Base-by-base conservation (phyloP, 2,329 filamentous ascomycete genomes). In the Epichloe glyceriae region DNA sequence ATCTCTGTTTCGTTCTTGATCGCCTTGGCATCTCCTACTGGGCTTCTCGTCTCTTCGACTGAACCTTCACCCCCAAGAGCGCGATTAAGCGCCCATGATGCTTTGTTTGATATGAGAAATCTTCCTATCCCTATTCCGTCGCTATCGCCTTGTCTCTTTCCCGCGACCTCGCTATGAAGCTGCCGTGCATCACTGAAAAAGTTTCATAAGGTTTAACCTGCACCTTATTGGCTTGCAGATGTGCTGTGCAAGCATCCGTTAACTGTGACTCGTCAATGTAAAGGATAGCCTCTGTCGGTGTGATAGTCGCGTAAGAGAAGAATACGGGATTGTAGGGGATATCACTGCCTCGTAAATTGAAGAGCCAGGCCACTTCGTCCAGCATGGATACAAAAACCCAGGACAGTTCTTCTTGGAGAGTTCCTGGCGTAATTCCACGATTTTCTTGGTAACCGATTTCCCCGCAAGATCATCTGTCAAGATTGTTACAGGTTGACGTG, bases 311-410 rank as follows among this genome's bases (percentile, higher is more conserved):
- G 62, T 97, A 98, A 15, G 91, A 93, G 70, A 97, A 97, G 73
- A 98, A 97, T 47, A 98, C 93, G 0, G 93, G 93, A 64, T 98
- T 98, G 72, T 93, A 98, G 0, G 89, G 88, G 57, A 98, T 97
- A 64, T 97, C 93, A 65, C 78, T 93, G 59, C 93, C 93, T 58
- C 93, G 83, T 46, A 98, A 72, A 68, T 98, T 98, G 73, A 96
- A 96, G n/a, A 98, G 76, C 93, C 93, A 98, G 11, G 93, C 93
- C 60, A 96, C 82, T 68, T 98, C 93, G 61, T 98, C 93, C 42
- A 98, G 79, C 83, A 94, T 90, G 5, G 90, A 96, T 44, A 97
- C 80, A 46, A 97, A 82, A 97, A 88, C 1, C 88, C 91, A 17
- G 83, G 78, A 5, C 83, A 85, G 63, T 93, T 93, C 70, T 87